Conservation (phyloP, 2,329 filamentous ascomycete genomes). For the Xylariaceae sp. region DNA sequence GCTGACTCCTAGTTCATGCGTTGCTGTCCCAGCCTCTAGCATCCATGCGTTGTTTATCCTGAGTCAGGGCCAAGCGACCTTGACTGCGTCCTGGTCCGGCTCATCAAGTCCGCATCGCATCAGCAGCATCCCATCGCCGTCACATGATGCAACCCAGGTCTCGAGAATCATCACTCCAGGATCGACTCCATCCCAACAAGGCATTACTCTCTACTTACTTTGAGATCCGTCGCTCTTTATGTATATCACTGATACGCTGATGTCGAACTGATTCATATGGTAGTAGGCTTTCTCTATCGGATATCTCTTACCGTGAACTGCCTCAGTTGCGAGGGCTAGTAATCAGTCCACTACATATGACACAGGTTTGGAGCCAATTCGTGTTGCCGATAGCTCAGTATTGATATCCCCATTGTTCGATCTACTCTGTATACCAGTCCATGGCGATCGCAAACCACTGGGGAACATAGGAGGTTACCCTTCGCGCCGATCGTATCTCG, state of each 20-base stretch:
- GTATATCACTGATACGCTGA: not conserved
- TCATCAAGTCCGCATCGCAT: constrained; percentile 7
- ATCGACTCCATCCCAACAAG: not conserved
- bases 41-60: constrained; percentile 1
- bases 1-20: no score
- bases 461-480: not conserved
- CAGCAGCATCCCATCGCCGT: not conserved
- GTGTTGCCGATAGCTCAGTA: no score
- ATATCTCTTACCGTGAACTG: no score
- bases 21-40: not conserved
- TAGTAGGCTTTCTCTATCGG: no score
- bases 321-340: no score
- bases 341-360: no score
- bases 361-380: no score
- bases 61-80: constrained; percentile 13
- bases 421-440: not conserved
- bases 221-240: constrained; percentile 4
- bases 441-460: not conserved
- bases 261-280: no score
- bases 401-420: not conserved
- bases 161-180: constrained; percentile 3
- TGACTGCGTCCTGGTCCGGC: constrained; percentile 2
- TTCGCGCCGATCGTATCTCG: not conserved
- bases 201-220: not conserved
- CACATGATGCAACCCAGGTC: constrained; percentile 6